These are phyloP conservation scores for Guyanaporus albipodus DNA, from an alignment of 768 basidiomycete genomes.

Conservation along the genomic window DNA sequence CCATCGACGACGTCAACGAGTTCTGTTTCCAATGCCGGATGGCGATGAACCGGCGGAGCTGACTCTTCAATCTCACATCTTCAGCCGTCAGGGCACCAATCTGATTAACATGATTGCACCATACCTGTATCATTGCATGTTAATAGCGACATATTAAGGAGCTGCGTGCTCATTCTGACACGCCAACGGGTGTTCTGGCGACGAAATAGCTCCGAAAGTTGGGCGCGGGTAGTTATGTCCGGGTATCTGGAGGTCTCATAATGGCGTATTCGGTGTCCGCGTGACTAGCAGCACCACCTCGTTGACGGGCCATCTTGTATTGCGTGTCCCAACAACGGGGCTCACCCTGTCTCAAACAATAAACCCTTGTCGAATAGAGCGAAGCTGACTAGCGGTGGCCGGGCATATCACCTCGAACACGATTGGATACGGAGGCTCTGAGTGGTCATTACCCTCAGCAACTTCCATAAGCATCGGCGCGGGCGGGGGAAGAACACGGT, in stretches of 20 bases:
- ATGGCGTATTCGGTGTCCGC: background rate
- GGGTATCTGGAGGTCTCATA: conserved; percentile 2
- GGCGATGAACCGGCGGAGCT: conserved; percentile 40
- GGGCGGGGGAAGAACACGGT: background rate
- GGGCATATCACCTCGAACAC: conserved; percentile 2
- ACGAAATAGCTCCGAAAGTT: background rate
- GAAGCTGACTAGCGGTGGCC: no score
- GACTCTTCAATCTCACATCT: conserved; percentile 7
- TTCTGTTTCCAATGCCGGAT: conserved; percentile 68
- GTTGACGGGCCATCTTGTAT: no score
- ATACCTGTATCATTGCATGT: conserved; percentile 27
- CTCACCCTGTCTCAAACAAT: no score
- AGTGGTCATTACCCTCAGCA: background rate
- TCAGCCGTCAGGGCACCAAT: conserved; percentile 1
- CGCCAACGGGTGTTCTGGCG: background rate
- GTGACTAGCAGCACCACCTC: background rate
- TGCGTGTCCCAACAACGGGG: no score
- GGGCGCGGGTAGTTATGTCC: background rate
- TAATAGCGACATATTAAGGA: conserved; percentile 17
- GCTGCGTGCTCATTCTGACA: conserved; percentile 5
- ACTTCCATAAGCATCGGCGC: background rate
- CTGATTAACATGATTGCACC: conserved; percentile 23
- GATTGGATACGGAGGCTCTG: background rate
- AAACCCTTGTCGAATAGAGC: no score
- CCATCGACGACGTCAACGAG: conserved; percentile 67